Conservation (phyloP, 495 filamentous ascomycete species). For the Penicillium longicatenatum region DNA sequence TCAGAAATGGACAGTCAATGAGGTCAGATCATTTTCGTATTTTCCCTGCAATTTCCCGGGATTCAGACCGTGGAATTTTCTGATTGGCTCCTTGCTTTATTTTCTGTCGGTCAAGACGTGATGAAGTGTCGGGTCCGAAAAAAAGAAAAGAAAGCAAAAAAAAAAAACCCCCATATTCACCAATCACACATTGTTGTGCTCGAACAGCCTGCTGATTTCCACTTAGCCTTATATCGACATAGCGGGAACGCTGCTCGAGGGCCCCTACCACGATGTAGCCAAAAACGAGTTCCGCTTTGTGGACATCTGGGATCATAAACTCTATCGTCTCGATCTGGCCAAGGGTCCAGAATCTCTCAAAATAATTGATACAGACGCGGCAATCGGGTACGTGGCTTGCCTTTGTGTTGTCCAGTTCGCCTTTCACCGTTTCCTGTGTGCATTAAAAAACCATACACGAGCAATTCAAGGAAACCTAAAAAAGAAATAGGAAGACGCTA, state of each 20-base stretch:
- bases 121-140: conserved; percentile 8
- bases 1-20: conserved; percentile 46
- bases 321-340: conserved; percentile 73
- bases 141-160: conserved; percentile 6
- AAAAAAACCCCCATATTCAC: conserved; percentile 4
- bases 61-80: conserved; percentile 2
- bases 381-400: conserved; percentile 53
- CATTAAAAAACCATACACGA: background rate
- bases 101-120: conserved; percentile 25
- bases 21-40: conserved; percentile 32
- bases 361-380: conserved; percentile 64
- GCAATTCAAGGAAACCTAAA: background rate
- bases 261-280: conserved; percentile 71
- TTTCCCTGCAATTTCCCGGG: conserved; percentile 11
- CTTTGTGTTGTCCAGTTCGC: background rate
- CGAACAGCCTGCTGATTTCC: conserved; percentile 7
- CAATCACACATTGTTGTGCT: conserved; percentile 1
- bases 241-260: conserved; percentile 77
- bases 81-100: conserved; percentile 11
- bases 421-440: background rate
- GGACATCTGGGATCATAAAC: conserved; percentile 78
- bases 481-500: conserved; percentile 8
- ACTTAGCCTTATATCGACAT: conserved; percentile 72
- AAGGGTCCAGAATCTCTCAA: conserved; percentile 64
- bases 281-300: conserved; percentile 80